A percentile compares a stretch with the other conserved stretches of the same genome.
phyloP scores from a whole-genome alignment of 2,329 filamentous ascomycete genomes.

The Sarocladium brachiariae region DNA sequence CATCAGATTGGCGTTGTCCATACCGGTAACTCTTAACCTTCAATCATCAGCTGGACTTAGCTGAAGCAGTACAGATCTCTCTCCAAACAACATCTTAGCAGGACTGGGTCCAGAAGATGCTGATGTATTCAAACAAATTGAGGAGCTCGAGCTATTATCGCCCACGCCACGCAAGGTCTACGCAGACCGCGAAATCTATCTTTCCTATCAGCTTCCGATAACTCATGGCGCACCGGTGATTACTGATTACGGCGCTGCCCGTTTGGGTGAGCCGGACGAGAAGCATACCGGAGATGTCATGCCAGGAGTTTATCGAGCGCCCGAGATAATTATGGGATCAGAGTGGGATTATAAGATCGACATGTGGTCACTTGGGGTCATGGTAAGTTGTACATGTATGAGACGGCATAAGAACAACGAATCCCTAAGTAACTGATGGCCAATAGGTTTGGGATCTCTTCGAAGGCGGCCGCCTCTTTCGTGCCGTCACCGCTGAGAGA shows the following conservation, averaged over 20 bases:
- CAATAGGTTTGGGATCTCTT: slow-evolving; percentile 24
- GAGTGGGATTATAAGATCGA: slow-evolving; percentile 26
- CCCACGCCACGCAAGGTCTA: slow-evolving; percentile 21
- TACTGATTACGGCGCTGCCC: slow-evolving; percentile 23
- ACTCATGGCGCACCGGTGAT: slow-evolving; percentile 18
- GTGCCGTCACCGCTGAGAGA: slow-evolving; percentile 13
- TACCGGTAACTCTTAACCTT: slow-evolving; percentile 11
- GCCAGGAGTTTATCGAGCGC: slow-evolving; percentile 25
- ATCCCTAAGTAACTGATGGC: neutral
- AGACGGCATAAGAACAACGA: neutral
- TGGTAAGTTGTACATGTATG: slow-evolving; percentile 15
- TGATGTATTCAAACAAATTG: slow-evolving; percentile 12
- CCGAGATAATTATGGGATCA: slow-evolving; percentile 25
- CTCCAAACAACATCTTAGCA: slow-evolving; percentile 22
- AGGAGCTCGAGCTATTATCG: slow-evolving; percentile 11
- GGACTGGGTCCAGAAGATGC: slow-evolving; percentile 12
- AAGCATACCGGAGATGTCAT: slow-evolving; percentile 21
- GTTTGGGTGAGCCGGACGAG: slow-evolving; percentile 15
- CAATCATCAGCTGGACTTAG: neutral
- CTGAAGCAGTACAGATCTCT: slow-evolving; percentile 17
- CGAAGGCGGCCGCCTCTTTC: slow-evolving; percentile 22
- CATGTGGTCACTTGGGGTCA: slow-evolving; percentile 27
- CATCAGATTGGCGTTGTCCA: slow-evolving; percentile 16
- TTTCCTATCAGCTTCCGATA: slow-evolving; percentile 19
- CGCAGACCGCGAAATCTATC: slow-evolving; percentile 19